Percentiles rank a stretch among this genome's conserved stretches.
Evolutionary conservation across 805 yeast genomes (phyloP).

Genomic region (Nakazawaea populi): DNA sequence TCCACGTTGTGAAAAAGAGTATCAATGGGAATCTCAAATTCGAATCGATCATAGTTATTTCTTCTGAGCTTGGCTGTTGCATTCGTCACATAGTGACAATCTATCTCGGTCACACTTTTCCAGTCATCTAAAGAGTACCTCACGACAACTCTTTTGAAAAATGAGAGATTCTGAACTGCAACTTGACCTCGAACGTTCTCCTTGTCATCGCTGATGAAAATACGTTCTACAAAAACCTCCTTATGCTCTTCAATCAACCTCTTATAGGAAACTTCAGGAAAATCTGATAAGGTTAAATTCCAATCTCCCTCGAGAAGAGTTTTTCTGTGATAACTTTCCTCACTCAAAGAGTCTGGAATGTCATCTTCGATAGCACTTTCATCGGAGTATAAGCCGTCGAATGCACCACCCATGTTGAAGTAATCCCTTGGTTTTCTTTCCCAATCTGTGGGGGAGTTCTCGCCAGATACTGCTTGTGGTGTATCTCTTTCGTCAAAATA

Average conservation of each 20-base stretch:
- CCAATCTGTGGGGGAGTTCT: conserved; percentile 48
- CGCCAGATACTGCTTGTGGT: conserved; percentile 72
- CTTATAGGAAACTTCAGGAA: conserved; percentile 41
- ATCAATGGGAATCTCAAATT: conserved; percentile 53
- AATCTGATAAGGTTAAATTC: conserved; percentile 36
- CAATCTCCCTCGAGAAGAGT: conserved; percentile 26
- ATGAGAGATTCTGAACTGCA: conserved; percentile 72
- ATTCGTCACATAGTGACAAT: conserved; percentile 55
- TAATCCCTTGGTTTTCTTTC: conserved; percentile 25
- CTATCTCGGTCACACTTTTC: conserved; percentile 67
- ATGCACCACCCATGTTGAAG: conserved; percentile 18
- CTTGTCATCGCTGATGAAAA: conserved; percentile 54
- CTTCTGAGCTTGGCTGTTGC: conserved; percentile 40
- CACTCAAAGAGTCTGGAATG: conserved; percentile 15
- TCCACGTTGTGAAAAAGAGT: conserved; percentile 28
- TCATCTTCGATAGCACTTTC: conserved; percentile 17
- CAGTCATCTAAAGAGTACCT: conserved; percentile 77
- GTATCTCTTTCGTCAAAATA: conserved; percentile 68
- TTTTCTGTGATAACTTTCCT: conserved; percentile 9
- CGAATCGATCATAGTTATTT: conserved; percentile 63
- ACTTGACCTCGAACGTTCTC: conserved; percentile 62
- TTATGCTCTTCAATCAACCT: conserved; percentile 32
- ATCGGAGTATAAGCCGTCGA: conserved; percentile 22
- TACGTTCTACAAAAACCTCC: conserved; percentile 57
- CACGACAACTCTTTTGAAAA: conserved; percentile 58